phyloP scores from a whole-genome alignment of 352 stramenopile species.

The Phytophthora pinifolia region DNA sequence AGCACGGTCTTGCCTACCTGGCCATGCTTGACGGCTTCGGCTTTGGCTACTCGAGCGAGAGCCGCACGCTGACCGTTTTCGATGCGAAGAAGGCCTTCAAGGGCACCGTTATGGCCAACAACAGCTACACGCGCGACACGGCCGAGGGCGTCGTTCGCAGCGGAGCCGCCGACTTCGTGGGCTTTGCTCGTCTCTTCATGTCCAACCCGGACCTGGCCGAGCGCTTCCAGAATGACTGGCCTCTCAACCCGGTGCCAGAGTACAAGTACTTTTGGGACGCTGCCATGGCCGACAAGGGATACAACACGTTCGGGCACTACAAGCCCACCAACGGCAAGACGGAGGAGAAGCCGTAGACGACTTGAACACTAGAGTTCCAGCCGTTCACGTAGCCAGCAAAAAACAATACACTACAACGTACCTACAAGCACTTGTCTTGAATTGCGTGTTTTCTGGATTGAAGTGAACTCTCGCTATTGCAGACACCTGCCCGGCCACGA shows the following conservation, averaged over 20 bases:
- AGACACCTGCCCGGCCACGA: no score
- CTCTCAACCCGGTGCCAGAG: constrained; percentile 9
- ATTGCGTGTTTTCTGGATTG: no score
- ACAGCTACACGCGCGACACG: constrained; percentile 14
- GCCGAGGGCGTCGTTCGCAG: constrained; percentile 12
- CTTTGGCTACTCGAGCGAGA: constrained; percentile 9
- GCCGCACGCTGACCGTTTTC: constrained; percentile 8
- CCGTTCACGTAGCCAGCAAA: no score
- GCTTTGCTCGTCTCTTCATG: constrained; percentile 18
- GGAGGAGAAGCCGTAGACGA: constrained; percentile 8
- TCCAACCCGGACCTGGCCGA: constrained; percentile 17
- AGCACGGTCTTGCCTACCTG: constrained; percentile 8
- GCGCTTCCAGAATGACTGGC: constrained; percentile 19
- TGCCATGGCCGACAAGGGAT: constrained; percentile 15
- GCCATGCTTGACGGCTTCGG: constrained; percentile 10
- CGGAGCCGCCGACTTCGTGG: constrained; percentile 12
- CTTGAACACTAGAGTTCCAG: no score
- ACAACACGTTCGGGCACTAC: constrained; percentile 18
- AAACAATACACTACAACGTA: no score
- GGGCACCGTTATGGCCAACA: constrained; percentile 18
- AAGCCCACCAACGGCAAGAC: constrained; percentile 6
- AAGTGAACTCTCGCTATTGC: no score
- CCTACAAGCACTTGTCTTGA: no score
- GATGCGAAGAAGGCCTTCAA: constrained; percentile 20
- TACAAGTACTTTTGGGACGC: constrained; percentile 19